Evolutionary conservation across 306 rosid genomes (phyloP), one percentile per base, ranked within the genome.

Genomic region (Medicago arabica): DNA sequence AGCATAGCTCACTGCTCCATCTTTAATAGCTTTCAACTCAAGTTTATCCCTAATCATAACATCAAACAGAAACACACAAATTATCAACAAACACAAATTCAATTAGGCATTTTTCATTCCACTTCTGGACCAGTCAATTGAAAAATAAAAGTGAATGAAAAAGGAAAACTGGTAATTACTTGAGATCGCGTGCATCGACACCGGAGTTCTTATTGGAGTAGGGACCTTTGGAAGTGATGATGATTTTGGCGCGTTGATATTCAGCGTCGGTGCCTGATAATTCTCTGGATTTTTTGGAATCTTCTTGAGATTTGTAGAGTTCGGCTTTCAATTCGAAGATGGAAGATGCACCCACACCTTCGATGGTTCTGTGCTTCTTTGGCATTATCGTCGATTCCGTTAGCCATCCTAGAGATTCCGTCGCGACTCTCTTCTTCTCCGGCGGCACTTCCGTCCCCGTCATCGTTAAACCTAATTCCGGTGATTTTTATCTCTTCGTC

Each of bases 381-480:
- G 98, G 98, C 98, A 94, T 94, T 11, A 94, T 94, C 54, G 98
- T 59, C 4, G 98, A 92, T 67, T 94, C 98, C 83, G 96, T 94
- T 4, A 94, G 95, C 98, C 98, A 94, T 90, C 98, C 98, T 16
- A 94, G 88, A 10, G 98, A 94, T 76, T 88, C 98, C 19, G 88
- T 83, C 44, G 69, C 95, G 31, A 83, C 71, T 81, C 88, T 85
- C 86, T 78, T 86, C 87, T 75, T 90, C 79, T 6, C 15, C 3
- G 9, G 70, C 55, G 74, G 79, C 53, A 79, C 89, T 44, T 75
- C 80, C 67, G 78, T 87, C 6, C 78, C 93, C 21, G 79, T 87
- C 91, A 82, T 88, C 64, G 3, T 69, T 61, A 8, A 61, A 46
- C 28, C 69, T 11, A 18, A 17, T 60, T 74, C 31, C 5, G 18